Evolutionary conservation across 169 alveolate genomes (phyloP), one percentile per base, ranked within the genome.

Genomic region (Cryptosporidium baileyi): DNA sequence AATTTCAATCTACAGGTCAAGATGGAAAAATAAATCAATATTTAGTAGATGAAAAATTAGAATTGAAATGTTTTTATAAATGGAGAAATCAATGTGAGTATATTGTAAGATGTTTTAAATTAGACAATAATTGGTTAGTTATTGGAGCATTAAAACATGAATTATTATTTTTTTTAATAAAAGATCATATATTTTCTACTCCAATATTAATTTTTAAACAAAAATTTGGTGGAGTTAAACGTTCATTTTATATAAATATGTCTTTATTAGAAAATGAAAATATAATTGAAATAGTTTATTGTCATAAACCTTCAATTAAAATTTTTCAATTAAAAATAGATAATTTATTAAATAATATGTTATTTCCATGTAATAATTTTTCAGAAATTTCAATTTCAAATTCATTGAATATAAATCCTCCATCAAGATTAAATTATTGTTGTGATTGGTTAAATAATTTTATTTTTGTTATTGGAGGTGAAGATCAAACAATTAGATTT

Each of bases 141-240:
- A 52, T 74, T 15, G 85, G 85, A 41, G 67, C 85, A 22, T 34
- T 74, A 9, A 74, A 57, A 1, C 85, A 74, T n/a, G 41, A 57
- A 26, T 19, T 74, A 26, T 28, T 52, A 30, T 74, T 74, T 40
- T 74, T 34, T 38, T n/a, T 36, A 17, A 34, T 59, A 9, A 57
- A 51, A 24, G 74, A 74, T 1, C 15, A 30, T 57, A 32, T 57
- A 32, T 38, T 67, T 2, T 54, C 74, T 13, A 24, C 74, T 57
- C 67, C 67, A 3, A 51, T 54, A 19, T 41, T 57, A 32, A 8
- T 74, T 22, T 74, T 74, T 28, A 52, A 17, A 45, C 85, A 74
- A 6, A 74, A 41, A 6, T 74, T 74, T 54, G 85, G 85, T 15
- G 85, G 85, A 32, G 22, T 74, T 54, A 74, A 74, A 38, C 65